Conservation (phyloP, 2,329 filamentous ascomycete species). For the Cyanodermella asteris region DNA sequence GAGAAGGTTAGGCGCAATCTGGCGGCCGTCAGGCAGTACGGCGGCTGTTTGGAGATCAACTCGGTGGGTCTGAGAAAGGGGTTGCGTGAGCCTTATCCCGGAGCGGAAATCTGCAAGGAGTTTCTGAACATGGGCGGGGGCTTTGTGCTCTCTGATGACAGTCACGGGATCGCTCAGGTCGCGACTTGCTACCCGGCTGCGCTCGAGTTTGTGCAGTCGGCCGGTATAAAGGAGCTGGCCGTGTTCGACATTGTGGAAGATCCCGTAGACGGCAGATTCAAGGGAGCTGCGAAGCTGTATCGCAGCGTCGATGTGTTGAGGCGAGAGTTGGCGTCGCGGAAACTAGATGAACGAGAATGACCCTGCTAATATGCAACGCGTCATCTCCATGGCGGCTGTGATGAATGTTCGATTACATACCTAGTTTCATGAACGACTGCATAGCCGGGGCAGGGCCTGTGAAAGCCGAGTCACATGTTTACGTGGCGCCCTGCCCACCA, state of each 20-base stretch:
- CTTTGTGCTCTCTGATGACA: slow-evolving; percentile 88
- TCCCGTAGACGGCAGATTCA: too few species aligned
- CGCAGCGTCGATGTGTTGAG: too few species aligned
- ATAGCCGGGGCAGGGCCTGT: too few species aligned
- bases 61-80: slow-evolving; percentile 74
- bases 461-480: too few species aligned
- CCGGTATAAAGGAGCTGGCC: slow-evolving; percentile 13
- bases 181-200: slow-evolving; percentile 61
- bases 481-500: too few species aligned
- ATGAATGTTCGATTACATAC: too few species aligned
- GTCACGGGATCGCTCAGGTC: slow-evolving; percentile 70
- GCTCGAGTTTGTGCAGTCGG: slow-evolving; percentile 42
- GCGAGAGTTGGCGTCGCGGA: too few species aligned
- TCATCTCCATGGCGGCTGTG: too few species aligned
- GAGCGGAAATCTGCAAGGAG: slow-evolving; percentile 51
- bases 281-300: too few species aligned
- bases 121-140: slow-evolving; percentile 52
- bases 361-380: too few species aligned
- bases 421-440: too few species aligned
- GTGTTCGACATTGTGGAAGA: slow-evolving; percentile 1
- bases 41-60: slow-evolving; percentile 76
- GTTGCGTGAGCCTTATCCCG: slow-evolving; percentile 74
- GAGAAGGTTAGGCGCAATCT: slow-evolving; percentile 52
- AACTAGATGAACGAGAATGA: too few species aligned
- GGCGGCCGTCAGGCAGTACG: slow-evolving; percentile 44